These are phyloP conservation scores for Rosa lucieae DNA, from an alignment of 306 rosid genomes.

Conservation along the genomic window DNA sequence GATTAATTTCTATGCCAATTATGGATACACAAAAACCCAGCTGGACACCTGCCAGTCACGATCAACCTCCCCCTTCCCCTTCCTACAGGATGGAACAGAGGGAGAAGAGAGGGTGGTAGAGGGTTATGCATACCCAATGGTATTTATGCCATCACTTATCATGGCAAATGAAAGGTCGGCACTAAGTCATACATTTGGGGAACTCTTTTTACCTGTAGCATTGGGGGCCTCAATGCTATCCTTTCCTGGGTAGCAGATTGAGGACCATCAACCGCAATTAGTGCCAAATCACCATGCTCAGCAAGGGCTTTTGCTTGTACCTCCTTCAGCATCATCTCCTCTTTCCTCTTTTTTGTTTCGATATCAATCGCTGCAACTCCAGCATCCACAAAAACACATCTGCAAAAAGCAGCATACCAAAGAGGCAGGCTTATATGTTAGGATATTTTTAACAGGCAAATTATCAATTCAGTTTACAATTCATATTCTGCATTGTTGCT, in stretches of 20 bases:
- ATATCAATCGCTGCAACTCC: conserved; percentile 87
- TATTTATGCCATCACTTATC: not conserved
- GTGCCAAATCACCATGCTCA: conserved; percentile 91
- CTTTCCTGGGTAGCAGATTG: conserved; percentile 72
- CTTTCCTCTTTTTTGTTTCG: conserved; percentile 85
- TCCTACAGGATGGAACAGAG: not conserved
- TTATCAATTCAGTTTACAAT: conserved; percentile 2
- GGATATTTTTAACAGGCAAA: not conserved
- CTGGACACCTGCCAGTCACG: not conserved
- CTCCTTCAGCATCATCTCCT: conserved; percentile 77
- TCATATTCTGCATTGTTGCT: not conserved
- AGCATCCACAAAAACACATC: conserved; percentile 95
- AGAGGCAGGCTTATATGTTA: not conserved
- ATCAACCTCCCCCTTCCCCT: not conserved
- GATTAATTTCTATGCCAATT: not conserved
- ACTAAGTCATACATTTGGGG: not conserved
- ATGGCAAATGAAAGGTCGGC: not conserved
- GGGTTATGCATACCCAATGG: not conserved
- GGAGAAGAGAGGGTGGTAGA: not conserved
- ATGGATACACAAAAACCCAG: not conserved
- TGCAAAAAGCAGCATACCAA: conserved; percentile 38
- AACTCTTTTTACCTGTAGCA: conserved; percentile 75
- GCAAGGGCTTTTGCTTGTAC: conserved; percentile 71
- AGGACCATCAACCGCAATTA: conserved; percentile 79
- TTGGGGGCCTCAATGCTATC: conserved; percentile 82